Conservation (phyloP, 371 early-diverging fungal genomes). For the Mortierella sp. region DNA sequence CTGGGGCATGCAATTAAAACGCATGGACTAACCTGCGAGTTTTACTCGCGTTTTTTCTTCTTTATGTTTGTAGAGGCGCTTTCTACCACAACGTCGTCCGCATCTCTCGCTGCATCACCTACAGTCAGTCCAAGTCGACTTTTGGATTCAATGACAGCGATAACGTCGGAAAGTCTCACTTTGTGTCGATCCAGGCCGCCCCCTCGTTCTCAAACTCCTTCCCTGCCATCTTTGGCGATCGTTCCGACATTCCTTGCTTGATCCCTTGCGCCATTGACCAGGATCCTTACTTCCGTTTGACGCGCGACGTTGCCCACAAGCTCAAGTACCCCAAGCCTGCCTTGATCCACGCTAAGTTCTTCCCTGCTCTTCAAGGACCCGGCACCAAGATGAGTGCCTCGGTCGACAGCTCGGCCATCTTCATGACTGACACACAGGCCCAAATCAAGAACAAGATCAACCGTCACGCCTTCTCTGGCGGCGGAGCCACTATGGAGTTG, state of each 20-base stretch:
- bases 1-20: not conserved
- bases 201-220: slow-evolving; percentile 97
- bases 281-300: slow-evolving; percentile 99
- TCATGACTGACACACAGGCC: slow-evolving; percentile 93
- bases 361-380: slow-evolving; percentile 98
- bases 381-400: slow-evolving; percentile 99
- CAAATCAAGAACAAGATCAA: slow-evolving; percentile 99
- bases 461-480: slow-evolving; percentile 98
- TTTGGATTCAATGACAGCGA: slow-evolving; percentile 93
- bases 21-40: not conserved
- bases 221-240: slow-evolving; percentile 94
- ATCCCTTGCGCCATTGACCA: slow-evolving; percentile 99
- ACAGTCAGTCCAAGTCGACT: slow-evolving; percentile 85
- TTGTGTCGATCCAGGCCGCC: slow-evolving; percentile 94
- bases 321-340: slow-evolving; percentile 98
- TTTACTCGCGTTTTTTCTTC: not conserved
- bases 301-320: slow-evolving; percentile 96
- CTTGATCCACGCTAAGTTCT: slow-evolving; percentile 96
- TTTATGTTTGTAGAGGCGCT: slow-evolving; percentile 67
- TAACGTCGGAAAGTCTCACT: slow-evolving; percentile 93
- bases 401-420: slow-evolving; percentile 93
- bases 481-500: slow-evolving; percentile 93
- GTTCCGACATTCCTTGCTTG: slow-evolving; percentile 94
- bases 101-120: slow-evolving; percentile 91
- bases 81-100: slow-evolving; percentile 95